Base-by-base conservation (phyloP, 2,329 filamentous ascomycete species). In the Verticillium nubilum region DNA sequence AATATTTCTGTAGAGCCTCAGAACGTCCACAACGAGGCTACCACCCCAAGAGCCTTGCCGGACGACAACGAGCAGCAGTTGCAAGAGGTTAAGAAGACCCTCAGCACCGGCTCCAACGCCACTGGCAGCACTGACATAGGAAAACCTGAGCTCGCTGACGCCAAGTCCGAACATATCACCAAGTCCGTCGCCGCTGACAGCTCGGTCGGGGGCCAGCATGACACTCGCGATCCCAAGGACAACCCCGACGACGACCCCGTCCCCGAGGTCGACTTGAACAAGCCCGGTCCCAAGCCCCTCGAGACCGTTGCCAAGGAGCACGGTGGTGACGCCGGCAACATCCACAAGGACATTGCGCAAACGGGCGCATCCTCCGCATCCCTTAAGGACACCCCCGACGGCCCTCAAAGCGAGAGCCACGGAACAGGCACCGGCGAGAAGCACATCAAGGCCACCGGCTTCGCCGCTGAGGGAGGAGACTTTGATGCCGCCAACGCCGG, bases 401-500 rank as follows among this genome's bases (percentile, higher is more conserved):
- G 47, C 19, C 58, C 57, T 2, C 56, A 62, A 29, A 60, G 60
- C n/a, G 42, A 47, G 26, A 53, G 25, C 19, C 52, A 58, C 6
- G 70, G 72, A 15, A 73, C 79, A 62, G 81, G 79, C 1, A 85
- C 81, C 0, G 84, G 84, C 6, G 81, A 85, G 69, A 67, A 82
- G 66, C 82, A 82, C 60, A 78, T 87, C 63, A 83, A 80, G 71
- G 80, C 79, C 25, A 80, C 78, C 1, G 87, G 87, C 0, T 69
- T 89, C 28, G 73, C 76, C 33, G 84, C 86, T 17, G 86, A 91
- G 42, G 87, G 87, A 0, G 87, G 87, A 5, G 79, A 89, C 65
- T 89, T 89, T 67, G 87, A 90, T 66, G 86, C 83, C 4, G 74
- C 80, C 7, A 81, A 81, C 61, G 81, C 86, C 0, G 87, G 87